Evolutionary conservation across 108 stramenopile genomes (phyloP).

Genomic region (Fistulifera solaris): DNA sequence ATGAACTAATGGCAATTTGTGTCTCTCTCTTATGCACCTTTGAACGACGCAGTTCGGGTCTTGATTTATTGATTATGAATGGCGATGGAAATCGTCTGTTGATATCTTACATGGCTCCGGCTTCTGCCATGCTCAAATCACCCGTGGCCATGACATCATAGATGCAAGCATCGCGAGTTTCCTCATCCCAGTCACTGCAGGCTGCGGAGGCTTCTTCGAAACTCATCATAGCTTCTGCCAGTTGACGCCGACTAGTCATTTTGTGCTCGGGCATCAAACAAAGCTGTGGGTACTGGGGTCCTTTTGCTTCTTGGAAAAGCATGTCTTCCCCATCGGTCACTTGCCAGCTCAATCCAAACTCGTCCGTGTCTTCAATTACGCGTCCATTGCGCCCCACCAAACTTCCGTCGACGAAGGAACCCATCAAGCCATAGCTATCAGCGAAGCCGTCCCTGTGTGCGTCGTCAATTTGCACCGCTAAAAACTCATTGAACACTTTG

Average conservation of each 20-base stretch:
- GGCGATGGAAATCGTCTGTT: too few relatives aligned
- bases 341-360: conserved; percentile 10
- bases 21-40: too few relatives aligned
- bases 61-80: too few relatives aligned
- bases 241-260: too few relatives aligned
- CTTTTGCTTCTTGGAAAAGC: neutral
- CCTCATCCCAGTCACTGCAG: neutral
- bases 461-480: conserved; percentile 1
- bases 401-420: neutral
- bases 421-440: conserved; percentile 9
- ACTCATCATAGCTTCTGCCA: neutral
- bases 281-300: conserved; percentile 5
- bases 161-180: conserved; percentile 5
- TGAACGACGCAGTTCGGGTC: too few relatives aligned
- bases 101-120: too few relatives aligned
- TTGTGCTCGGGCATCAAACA: neutral
- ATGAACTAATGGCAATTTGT: too few relatives aligned
- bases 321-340: neutral
- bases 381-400: conserved; percentile 10
- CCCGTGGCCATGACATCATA: conserved; percentile 17
- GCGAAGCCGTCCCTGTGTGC: conserved; percentile 5
- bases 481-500: conserved; percentile 3
- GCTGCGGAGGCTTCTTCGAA: conserved; percentile 8
- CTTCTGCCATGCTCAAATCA: conserved; percentile 7
- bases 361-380: conserved; percentile 1